Conservation (phyloP, 2,329 filamentous ascomycete species). For the Mycocentrospora acerina region DNA sequence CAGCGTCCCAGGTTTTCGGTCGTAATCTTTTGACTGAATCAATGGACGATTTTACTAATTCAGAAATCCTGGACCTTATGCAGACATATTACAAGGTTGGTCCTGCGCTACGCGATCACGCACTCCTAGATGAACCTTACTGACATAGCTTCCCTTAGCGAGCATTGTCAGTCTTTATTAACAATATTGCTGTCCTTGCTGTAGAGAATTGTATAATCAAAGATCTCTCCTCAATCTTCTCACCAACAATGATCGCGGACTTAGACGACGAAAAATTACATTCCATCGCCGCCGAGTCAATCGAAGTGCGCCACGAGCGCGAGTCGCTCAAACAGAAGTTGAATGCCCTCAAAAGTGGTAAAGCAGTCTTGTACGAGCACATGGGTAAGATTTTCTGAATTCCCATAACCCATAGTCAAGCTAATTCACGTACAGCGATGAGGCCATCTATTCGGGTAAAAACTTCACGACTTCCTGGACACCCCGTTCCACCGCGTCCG, state of each 20-base stretch:
- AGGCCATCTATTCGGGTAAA: not conserved
- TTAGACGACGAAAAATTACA: constrained; percentile 25
- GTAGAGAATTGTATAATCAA: constrained; percentile 29
- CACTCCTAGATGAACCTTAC: not conserved
- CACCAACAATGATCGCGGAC: constrained; percentile 13
- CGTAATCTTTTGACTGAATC: constrained; percentile 20
- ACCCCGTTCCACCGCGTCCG: not conserved
- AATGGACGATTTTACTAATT: constrained; percentile 24
- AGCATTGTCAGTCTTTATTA: constrained; percentile 27
- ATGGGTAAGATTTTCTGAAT: constrained; percentile 7
- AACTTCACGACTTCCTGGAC: not conserved
- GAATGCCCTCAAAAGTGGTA: constrained; percentile 13
- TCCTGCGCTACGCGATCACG: no score
- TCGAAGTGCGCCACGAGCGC: constrained; percentile 19
- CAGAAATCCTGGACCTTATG: constrained; percentile 28
- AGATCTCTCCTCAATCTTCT: constrained; percentile 22
- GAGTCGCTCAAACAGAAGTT: constrained; percentile 13
- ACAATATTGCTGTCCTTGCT: constrained; percentile 27
- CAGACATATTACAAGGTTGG: constrained; percentile 30
- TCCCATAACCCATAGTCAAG: no score
- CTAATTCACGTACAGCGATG: constrained; percentile 4
- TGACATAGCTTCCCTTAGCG: constrained; percentile 16
- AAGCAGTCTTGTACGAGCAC: constrained; percentile 17
- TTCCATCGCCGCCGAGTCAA: constrained; percentile 27
- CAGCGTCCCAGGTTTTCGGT: not conserved